A percentile compares a stretch with the other conserved stretches of the same genome.
Evolutionary conservation across 176 grass and related monocot species (phyloP).

Genomic region (Aechmea fasciata): DNA sequence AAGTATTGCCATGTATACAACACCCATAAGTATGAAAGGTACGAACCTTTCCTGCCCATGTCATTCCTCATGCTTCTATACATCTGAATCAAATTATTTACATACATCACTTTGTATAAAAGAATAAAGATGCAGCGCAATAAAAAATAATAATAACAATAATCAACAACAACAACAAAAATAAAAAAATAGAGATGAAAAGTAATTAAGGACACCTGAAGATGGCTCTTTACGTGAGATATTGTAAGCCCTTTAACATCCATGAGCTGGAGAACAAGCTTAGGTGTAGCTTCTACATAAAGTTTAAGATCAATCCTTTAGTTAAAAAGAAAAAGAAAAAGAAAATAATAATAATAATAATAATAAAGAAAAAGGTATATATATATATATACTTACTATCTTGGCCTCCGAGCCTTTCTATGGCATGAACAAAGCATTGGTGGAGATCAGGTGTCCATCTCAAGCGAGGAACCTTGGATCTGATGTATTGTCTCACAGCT

Average conservation of each 20-base stretch:
- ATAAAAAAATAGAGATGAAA: background rate
- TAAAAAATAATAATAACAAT: background rate
- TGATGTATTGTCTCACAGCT: conserved; percentile 63
- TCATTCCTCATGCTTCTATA: conserved; percentile 94
- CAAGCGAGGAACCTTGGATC: conserved; percentile 75
- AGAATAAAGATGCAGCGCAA: background rate
- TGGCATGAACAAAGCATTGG: background rate
- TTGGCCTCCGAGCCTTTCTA: background rate
- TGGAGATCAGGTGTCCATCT: background rate
- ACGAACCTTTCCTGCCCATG: conserved; percentile 49
- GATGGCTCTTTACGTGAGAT: background rate
- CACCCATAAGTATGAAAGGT: too few relatives aligned
- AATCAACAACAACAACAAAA: background rate
- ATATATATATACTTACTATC: background rate
- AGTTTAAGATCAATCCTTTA: background rate
- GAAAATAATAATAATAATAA: background rate
- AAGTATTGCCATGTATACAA: too few relatives aligned
- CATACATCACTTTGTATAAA: background rate
- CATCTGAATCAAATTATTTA: conserved; percentile 42
- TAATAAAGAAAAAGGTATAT: background rate
- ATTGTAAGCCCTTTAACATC: background rate
- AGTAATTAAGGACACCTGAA: background rate
- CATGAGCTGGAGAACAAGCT: conserved; percentile 1
- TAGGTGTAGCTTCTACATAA: background rate
- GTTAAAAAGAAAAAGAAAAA: background rate